phyloP scores from a whole-genome alignment of 1,284 basidiomycete genomes.

The Pholiota adiposa region DNA sequence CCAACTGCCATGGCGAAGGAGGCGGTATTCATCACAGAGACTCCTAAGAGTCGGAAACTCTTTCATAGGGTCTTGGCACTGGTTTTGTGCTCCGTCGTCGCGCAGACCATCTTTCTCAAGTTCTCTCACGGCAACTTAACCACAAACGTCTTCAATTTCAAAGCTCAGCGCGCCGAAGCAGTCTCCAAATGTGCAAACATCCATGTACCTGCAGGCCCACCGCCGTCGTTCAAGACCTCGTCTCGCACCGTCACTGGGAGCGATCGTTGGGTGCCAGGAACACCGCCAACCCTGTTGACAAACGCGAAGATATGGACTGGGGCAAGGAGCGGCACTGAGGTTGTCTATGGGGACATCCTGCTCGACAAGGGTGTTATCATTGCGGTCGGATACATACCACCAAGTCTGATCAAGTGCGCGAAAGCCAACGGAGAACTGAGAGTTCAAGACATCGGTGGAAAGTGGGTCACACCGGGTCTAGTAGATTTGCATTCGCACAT shows the following conservation, averaged over 20 bases:
- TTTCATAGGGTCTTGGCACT: neutral
- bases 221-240: constrained; percentile 3
- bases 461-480: constrained; percentile 56
- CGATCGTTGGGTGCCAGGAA: constrained; percentile 71
- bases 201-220: constrained; percentile 30
- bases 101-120: neutral
- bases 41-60: neutral
- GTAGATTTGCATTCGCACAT: constrained; percentile 76
- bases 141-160: neutral
- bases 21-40: neutral
- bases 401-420: constrained; percentile 20
- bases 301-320: constrained; percentile 89
- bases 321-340: constrained; percentile 57
- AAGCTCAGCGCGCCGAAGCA: constrained; percentile 9
- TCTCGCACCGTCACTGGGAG: constrained; percentile 34
- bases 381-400: constrained; percentile 44
- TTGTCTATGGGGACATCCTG: constrained; percentile 61
- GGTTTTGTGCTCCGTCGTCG: neutral
- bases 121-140: neutral
- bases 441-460: constrained; percentile 46
- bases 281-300: constrained; percentile 60
- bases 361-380: constrained; percentile 59
- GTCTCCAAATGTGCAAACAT: constrained; percentile 22
- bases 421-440: constrained; percentile 28
- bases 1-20: neutral